Evolutionary conservation across 768 basidiomycete species (phyloP).

Genomic region (Auriscalpium orientale): DNA sequence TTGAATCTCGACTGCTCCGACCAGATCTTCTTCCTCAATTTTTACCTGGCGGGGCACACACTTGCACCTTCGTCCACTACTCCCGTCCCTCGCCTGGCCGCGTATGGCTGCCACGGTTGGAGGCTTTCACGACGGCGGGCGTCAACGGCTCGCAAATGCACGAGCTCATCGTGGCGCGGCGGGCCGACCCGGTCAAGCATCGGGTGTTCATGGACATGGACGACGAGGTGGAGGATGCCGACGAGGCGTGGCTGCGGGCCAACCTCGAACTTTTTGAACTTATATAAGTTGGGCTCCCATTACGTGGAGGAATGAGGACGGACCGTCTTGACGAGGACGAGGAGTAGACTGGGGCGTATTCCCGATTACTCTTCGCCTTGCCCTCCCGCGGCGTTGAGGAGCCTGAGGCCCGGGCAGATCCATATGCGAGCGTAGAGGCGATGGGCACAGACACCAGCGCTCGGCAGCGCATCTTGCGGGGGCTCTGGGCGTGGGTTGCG

Average conservation of each 20-base stretch:
- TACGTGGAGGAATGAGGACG: conserved; percentile 33
- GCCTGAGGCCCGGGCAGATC: background rate
- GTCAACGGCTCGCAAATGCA: conserved; percentile 35
- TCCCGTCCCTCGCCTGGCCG: background rate
- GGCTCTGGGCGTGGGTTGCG: background rate
- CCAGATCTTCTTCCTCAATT: conserved; percentile 19
- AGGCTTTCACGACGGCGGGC: conserved; percentile 38
- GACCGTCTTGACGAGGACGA: conserved; percentile 18
- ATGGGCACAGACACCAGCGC: conserved; percentile 43
- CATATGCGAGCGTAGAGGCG: conserved; percentile 21
- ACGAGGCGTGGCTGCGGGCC: conserved; percentile 43
- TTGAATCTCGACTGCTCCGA: conserved; percentile 35
- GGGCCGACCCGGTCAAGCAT: conserved; percentile 40
- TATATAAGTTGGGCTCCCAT: conserved; percentile 47
- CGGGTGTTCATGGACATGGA: conserved; percentile 37
- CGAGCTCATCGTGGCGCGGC: conserved; percentile 36
- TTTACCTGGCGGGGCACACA: conserved; percentile 5
- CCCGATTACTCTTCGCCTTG: conserved; percentile 17
- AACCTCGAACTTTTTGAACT: conserved; percentile 45
- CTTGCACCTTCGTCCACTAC: conserved; percentile 12
- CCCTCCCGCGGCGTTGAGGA: conserved; percentile 13
- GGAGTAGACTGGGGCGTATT: conserved; percentile 18
- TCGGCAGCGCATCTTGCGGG: background rate
- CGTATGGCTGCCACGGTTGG: conserved; percentile 44
- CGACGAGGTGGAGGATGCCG: conserved; percentile 32